Percentiles rank a stretch among this genome's conserved stretches.
Conservation (phyloP, 495 filamentous ascomycete species). For the Hyaloscypha finlandica region DNA sequence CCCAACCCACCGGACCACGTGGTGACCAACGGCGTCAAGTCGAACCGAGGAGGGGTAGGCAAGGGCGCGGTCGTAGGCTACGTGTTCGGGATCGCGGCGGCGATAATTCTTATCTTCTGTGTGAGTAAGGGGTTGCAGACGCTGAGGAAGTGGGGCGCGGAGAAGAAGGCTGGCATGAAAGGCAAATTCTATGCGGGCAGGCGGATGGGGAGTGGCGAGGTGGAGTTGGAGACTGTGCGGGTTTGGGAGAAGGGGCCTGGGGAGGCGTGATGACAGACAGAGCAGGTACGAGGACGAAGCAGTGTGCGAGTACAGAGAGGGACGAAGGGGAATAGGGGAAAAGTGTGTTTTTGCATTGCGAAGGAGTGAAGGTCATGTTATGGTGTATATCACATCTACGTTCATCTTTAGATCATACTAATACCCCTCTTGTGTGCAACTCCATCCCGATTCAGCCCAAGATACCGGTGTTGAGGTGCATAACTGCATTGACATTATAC, state of each 20-base stretch:
- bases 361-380: too few relatives aligned
- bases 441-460: too few relatives aligned
- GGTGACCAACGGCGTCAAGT: slow-evolving; percentile 40
- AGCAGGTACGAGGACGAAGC: not conserved
- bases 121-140: slow-evolving; percentile 48
- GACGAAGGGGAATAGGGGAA: too few relatives aligned
- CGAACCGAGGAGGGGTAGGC: slow-evolving; percentile 34
- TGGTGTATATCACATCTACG: too few relatives aligned
- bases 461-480: too few relatives aligned
- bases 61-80: slow-evolving; percentile 52
- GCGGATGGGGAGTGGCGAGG: slow-evolving; percentile 26
- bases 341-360: too few relatives aligned
- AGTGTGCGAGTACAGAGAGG: too few relatives aligned
- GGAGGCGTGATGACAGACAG: not conserved
- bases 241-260: slow-evolving; percentile 27
- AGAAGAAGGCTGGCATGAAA: slow-evolving; percentile 47
- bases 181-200: slow-evolving; percentile 45
- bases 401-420: too few relatives aligned
- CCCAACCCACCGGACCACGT: slow-evolving; percentile 38
- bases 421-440: too few relatives aligned
- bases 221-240: slow-evolving; percentile 30
- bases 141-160: slow-evolving; percentile 52
- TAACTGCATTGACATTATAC: too few relatives aligned
- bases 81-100: slow-evolving; percentile 64
- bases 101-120: slow-evolving; percentile 63